Evolutionary conservation across 768 basidiomycete species (phyloP).

Genomic region (Boletellus ananas): DNA sequence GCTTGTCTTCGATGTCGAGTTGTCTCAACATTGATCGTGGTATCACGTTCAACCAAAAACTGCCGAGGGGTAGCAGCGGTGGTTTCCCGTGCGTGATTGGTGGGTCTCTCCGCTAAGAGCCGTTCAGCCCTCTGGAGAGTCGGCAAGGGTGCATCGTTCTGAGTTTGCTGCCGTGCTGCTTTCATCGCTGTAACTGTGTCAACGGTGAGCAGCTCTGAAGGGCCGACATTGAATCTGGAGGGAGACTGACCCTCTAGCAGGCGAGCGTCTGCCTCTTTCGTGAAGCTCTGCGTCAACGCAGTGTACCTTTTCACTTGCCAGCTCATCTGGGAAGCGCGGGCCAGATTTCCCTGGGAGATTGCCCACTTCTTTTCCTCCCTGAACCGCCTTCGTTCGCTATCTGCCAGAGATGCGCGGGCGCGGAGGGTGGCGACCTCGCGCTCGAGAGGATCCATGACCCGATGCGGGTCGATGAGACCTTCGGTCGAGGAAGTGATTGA

Average conservation of each 20-base stretch:
- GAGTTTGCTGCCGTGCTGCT: constrained; percentile 17
- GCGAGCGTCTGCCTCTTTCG: constrained; percentile 70
- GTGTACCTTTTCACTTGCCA: constrained; percentile 83
- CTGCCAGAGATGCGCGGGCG: constrained; percentile 75
- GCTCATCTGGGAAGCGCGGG: constrained; percentile 73
- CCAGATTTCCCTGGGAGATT: constrained; percentile 67
- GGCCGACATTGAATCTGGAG: neutral
- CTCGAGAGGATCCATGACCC: constrained; percentile 60
- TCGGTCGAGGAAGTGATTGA: constrained; percentile 68
- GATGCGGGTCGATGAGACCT: constrained; percentile 56
- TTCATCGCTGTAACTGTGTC: constrained; percentile 27
- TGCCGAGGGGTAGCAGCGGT: constrained; percentile 19
- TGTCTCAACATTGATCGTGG: constrained; percentile 28
- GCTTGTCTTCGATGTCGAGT: constrained; percentile 30
- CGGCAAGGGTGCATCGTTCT: constrained; percentile 9
- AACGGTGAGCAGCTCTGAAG: constrained; percentile 7
- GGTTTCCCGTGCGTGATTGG: constrained; percentile 28
- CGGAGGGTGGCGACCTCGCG: constrained; percentile 73
- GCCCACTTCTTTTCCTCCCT: constrained; percentile 91
- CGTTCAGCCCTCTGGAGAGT: constrained; percentile 24
- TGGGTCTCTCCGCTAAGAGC: constrained; percentile 19
- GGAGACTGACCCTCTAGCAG: constrained; percentile 52
- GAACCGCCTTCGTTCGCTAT: constrained; percentile 76
- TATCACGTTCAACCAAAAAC: constrained; percentile 28
- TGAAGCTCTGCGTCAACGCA: constrained; percentile 76